Evolutionary conservation across 2,329 filamentous ascomycete genomes (phyloP).

Genomic region (Truncatella angustata): DNA sequence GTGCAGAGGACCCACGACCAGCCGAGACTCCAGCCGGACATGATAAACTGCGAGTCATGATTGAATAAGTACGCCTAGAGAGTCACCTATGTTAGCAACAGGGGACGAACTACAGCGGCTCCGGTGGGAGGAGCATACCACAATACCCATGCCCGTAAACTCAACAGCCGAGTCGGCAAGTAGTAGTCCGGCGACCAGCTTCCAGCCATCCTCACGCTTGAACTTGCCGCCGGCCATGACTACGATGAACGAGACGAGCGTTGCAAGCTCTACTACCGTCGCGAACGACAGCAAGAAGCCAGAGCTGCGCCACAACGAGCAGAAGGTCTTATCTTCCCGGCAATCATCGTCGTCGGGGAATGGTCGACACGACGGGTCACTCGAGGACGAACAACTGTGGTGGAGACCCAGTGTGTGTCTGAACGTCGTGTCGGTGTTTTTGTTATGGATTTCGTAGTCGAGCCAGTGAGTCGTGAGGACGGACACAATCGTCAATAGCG

Average conservation of each 20-base stretch:
- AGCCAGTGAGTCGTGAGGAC: slow-evolving; percentile 73
- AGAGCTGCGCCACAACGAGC: slow-evolving; percentile 85
- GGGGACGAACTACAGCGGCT: neutral
- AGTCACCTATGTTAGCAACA: neutral
- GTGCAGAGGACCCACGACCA: slow-evolving; percentile 73
- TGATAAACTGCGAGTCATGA: slow-evolving; percentile 77
- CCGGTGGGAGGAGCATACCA: slow-evolving; percentile 51
- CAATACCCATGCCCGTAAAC: slow-evolving; percentile 74
- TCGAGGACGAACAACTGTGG: slow-evolving; percentile 71
- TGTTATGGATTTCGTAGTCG: slow-evolving; percentile 55
- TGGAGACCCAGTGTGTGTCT: slow-evolving; percentile 74
- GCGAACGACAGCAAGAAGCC: slow-evolving; percentile 86
- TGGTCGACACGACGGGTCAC: slow-evolving; percentile 56
- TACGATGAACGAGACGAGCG: slow-evolving; percentile 75
- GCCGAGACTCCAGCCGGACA: slow-evolving; percentile 77
- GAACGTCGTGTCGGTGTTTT: slow-evolving; percentile 42
- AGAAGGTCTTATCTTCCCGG: slow-evolving; percentile 71
- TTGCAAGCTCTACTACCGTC: slow-evolving; percentile 77
- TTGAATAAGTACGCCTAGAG: slow-evolving; percentile 77
- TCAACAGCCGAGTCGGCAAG: slow-evolving; percentile 65
- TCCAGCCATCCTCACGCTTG: slow-evolving; percentile 81
- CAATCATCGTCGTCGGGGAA: slow-evolving; percentile 72
- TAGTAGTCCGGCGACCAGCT: slow-evolving; percentile 66
- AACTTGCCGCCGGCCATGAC: slow-evolving; percentile 77
- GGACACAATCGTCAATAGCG: slow-evolving; percentile 67